Evolutionary conservation across 768 basidiomycete genomes (phyloP).

Genomic region (Mycena capillaripes): DNA sequence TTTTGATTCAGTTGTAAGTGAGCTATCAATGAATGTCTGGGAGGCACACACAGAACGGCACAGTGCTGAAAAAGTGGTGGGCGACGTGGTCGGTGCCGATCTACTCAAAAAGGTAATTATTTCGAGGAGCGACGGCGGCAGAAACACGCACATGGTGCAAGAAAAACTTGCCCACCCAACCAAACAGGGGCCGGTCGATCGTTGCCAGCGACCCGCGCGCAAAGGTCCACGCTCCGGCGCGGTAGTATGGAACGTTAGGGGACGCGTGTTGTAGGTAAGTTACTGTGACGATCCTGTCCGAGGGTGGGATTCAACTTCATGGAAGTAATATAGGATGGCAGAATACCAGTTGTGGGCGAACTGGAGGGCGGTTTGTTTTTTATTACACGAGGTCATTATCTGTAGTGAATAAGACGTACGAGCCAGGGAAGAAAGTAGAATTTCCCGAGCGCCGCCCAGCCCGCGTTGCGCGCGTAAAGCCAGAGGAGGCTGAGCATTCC

Average conservation of each 20-base stretch:
- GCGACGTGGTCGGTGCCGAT: conserved; percentile 60
- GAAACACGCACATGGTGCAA: conserved; percentile 66
- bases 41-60: conserved; percentile 61
- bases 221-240: conserved; percentile 67
- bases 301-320: conserved; percentile 37
- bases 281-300: conserved; percentile 68
- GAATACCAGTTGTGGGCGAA: conserved; percentile 60
- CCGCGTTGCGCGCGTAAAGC: conserved; percentile 44
- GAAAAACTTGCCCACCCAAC: conserved; percentile 75
- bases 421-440: conserved; percentile 67
- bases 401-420: conserved; percentile 49
- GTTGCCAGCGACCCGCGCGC: conserved; percentile 71
- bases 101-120: conserved; percentile 26
- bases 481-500: conserved; percentile 54
- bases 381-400: not conserved
- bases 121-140: not conserved
- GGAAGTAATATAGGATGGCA: conserved; percentile 11
- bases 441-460: conserved; percentile 51
- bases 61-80: conserved; percentile 73
- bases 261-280: conserved; percentile 76
- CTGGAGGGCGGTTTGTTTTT: conserved; percentile 38
- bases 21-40: conserved; percentile 42
- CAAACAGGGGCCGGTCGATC: conserved; percentile 71
- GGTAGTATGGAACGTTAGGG: conserved; percentile 67
- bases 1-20: not conserved